Evolutionary conservation across 306 rosid genomes (phyloP).

Genomic region (Prosopis cineraria): DNA sequence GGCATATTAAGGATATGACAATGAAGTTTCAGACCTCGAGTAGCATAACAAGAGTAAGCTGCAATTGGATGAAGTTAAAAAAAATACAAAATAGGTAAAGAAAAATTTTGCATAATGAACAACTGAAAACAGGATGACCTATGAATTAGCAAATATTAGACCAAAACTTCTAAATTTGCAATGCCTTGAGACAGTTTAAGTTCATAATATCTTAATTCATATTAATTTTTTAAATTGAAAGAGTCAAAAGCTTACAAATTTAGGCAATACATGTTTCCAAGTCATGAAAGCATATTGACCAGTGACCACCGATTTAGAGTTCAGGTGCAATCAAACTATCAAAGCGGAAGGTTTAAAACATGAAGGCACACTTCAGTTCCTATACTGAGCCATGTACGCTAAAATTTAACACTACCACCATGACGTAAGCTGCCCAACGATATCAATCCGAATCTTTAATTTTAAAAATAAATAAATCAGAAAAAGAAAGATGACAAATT

Average conservation of each 20-base stretch:
- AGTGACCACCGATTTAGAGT: conserved; percentile 26
- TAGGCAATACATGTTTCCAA: not conserved
- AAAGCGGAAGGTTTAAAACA: conserved; percentile 20
- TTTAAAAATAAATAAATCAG: not conserved
- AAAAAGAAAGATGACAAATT: not conserved
- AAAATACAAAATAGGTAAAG: conserved; percentile 11
- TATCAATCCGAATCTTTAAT: conserved; percentile 10
- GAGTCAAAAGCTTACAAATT: conserved; percentile 9
- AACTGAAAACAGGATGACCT: conserved; percentile 27
- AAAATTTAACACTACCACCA: conserved; percentile 13
- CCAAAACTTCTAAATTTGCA: conserved; percentile 1
- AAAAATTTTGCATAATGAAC: conserved; percentile 5
- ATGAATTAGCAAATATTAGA: not conserved
- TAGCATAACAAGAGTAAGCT: conserved; percentile 13
- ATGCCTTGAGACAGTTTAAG: not conserved
- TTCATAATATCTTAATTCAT: conserved; percentile 3
- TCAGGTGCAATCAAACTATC: conserved; percentile 11
- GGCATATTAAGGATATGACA: not conserved
- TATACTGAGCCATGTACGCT: conserved; percentile 8
- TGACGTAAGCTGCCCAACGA: not conserved
- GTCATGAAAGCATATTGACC: conserved; percentile 24
- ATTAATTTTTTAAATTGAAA: conserved; percentile 22
- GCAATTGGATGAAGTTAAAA: conserved; percentile 1
- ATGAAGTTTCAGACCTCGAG: conserved; percentile 28
- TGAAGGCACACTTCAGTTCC: conserved; percentile 36